Conservation (phyloP, 306 rosid genomes). For the Lupinus albus region DNA sequence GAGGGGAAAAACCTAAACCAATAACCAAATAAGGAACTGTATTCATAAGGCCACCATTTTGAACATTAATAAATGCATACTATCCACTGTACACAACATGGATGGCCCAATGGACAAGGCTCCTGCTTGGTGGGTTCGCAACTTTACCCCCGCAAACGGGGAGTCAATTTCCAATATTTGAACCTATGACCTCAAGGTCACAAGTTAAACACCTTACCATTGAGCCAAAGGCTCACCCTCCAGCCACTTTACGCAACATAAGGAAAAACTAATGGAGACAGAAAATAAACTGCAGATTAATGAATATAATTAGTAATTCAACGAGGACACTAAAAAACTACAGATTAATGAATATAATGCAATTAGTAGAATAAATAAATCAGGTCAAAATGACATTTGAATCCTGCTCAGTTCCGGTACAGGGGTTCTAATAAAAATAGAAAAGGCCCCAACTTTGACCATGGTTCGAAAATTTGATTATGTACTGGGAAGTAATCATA, state of each 20-base stretch:
- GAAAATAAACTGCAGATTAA: neutral
- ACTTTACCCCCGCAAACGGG: too few species aligned
- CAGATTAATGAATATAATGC: neutral
- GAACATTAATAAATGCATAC: neutral
- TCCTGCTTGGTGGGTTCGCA: too few species aligned
- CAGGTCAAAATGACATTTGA: neutral
- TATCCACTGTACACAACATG: neutral
- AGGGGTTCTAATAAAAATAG: slow-evolving; percentile 12
- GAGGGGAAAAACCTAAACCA: neutral
- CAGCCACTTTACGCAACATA: neutral
- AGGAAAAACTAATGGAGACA: neutral
- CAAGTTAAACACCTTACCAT: too few species aligned
- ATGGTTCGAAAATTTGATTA: neutral
- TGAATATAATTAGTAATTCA: neutral
- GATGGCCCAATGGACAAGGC: too few species aligned
- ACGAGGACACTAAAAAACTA: neutral
- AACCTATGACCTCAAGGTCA: too few species aligned
- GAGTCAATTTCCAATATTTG: too few species aligned
- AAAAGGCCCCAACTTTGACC: neutral
- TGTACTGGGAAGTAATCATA: neutral
- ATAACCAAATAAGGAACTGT: neutral
- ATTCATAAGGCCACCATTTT: neutral
- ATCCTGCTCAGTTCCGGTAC: slow-evolving; percentile 3
- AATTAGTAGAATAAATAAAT: slow-evolving; percentile 30
- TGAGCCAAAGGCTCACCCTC: too few species aligned